Evolutionary conservation across 2,329 filamentous ascomycete species (phyloP), one percentile per base, ranked within the genome.

Genomic region (Fusarium temperatum): DNA sequence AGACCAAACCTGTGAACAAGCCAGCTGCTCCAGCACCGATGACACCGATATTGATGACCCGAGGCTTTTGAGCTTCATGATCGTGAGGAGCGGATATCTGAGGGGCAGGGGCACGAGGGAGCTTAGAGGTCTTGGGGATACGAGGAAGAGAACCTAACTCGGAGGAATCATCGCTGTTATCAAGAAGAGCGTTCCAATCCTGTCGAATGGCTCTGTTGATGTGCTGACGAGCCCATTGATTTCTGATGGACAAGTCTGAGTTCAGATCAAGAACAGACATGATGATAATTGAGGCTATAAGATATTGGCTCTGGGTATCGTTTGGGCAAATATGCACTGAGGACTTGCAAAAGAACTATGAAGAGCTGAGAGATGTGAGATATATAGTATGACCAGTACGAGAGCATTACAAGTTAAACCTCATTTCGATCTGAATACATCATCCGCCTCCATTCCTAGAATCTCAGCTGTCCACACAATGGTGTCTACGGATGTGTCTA

Each of bases 21-120:
- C 72, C 64, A 0, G 64, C 72, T 2, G 48, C 68, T 4, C 72
- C 72, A 5, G 72, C 68, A 3, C 72, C 68, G 3, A 75, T 47
- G 5, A 75, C 47, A 24, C 58, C 58, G 8, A 69, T 54, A 8
- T 39, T 56, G 35, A 66, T 44, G n/a, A 51, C 24, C 7, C 24
- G 45, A 13, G 55, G 36, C 30, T 64, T 18, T 17, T 41, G 20
- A 7, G 15, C 30, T n/a, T 18, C 24, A 64, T 60, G 55, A 18
- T 64, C 44, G 18, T 61, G 44, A 10, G 62, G 62, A 8, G 24
- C n/a, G 13, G 62, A 30, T 10, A 44, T 48, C 4, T 42, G 38
- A 15, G 62, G 62, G 14, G 20, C 18, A n/a, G 60, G 60, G 5
- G 60, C 60, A 35, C 22, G 26, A 26, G 60, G 60, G 10, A 63